These are phyloP conservation scores for Trametes gibbosa DNA, from an alignment of 768 basidiomycete species.

Conservation along the genomic window DNA sequence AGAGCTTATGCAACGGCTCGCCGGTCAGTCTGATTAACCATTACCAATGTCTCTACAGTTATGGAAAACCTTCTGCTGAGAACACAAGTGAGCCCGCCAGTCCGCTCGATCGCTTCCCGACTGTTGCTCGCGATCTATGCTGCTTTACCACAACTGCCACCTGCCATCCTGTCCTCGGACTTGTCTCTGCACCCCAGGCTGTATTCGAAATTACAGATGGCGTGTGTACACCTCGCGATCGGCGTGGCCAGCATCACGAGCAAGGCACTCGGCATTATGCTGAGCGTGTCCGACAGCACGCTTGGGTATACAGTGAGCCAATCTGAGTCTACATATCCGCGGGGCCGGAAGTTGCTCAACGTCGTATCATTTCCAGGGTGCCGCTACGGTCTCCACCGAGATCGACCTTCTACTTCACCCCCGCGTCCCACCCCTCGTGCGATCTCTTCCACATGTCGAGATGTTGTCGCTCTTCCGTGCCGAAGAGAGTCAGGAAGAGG, in stretches of 20 bases:
- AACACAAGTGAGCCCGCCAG: conserved; percentile 46
- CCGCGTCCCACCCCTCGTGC: conserved; percentile 72
- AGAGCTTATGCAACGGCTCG: conserved; percentile 13
- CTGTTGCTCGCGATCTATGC: conserved; percentile 56
- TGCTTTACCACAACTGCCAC: conserved; percentile 53
- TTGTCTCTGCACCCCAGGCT: conserved; percentile 46
- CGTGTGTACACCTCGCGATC: conserved; percentile 47
- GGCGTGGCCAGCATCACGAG: conserved; percentile 60
- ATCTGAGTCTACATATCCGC: background rate
- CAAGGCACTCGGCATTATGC: conserved; percentile 56
- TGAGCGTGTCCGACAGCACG: conserved; percentile 29
- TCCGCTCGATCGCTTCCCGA: conserved; percentile 59
- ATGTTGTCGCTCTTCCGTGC: conserved; percentile 55
- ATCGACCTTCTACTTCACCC: conserved; percentile 74
- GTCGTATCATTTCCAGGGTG: background rate
- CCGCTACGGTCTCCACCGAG: conserved; percentile 17
- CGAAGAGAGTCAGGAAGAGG: conserved; percentile 68
- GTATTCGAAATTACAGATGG: conserved; percentile 42
- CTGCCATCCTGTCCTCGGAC: conserved; percentile 54
- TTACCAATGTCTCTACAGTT: conserved; percentile 37
- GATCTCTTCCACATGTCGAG: conserved; percentile 63
- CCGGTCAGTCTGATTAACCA: conserved; percentile 8
- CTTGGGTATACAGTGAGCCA: conserved; percentile 30
- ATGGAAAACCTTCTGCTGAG: conserved; percentile 47
- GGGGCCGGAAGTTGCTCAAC: background rate